phyloP scores from a whole-genome alignment of 768 basidiomycete genomes.

The Collybiopsis confluens region DNA sequence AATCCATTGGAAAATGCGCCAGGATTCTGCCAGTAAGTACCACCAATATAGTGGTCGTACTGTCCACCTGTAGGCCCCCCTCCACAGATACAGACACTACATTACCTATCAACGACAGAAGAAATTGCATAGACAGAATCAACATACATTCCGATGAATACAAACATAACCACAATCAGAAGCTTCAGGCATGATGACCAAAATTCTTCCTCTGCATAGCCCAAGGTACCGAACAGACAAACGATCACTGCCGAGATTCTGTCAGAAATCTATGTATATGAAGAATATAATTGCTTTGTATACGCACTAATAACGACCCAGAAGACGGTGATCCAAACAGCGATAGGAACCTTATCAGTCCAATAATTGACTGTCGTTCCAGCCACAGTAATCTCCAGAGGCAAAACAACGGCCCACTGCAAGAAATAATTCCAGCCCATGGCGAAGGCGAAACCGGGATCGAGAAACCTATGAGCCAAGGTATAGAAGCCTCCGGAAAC shows the following conservation, averaged over 20 bases:
- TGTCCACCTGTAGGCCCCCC: constrained; percentile 33
- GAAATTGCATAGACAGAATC: not conserved
- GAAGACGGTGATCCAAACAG: constrained; percentile 43
- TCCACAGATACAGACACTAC: constrained; percentile 36
- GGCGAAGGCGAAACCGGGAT: constrained; percentile 43
- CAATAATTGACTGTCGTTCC: constrained; percentile 42
- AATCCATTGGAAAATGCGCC: constrained; percentile 42
- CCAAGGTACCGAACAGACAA: constrained; percentile 40
- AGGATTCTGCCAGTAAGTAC: constrained; percentile 31
- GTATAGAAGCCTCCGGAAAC: constrained; percentile 49
- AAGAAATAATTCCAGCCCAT: constrained; percentile 50
- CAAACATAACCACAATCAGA: constrained; percentile 40
- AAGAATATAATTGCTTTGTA: no score
- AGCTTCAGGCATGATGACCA: constrained; percentile 49
- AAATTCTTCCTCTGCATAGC: constrained; percentile 45
- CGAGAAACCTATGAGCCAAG: constrained; percentile 40
- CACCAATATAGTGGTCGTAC: constrained; percentile 36
- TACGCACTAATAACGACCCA: constrained; percentile 34
- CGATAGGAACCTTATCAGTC: constrained; percentile 34
- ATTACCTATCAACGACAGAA: not conserved
- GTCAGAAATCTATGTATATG: no score
- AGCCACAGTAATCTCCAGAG: constrained; percentile 42
- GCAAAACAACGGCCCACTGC: constrained; percentile 42
- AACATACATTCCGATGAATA: constrained; percentile 40
- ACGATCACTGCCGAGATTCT: no score